phyloP scores from a whole-genome alignment of 1,139 yeast genomes.

The Yamadazyma blattariae region DNA sequence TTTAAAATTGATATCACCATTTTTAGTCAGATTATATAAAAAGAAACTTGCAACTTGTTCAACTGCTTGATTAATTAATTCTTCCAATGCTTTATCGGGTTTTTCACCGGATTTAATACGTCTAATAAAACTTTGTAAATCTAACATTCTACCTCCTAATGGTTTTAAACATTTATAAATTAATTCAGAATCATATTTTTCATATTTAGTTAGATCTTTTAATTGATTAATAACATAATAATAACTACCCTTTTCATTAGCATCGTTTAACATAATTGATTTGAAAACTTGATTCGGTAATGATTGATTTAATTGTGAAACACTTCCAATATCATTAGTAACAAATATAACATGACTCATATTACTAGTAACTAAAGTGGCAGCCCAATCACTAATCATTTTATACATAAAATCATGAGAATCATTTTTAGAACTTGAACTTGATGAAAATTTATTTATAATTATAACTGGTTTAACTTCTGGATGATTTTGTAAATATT shows the following conservation, averaged over 20 bases:
- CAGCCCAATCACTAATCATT: constrained; percentile 86
- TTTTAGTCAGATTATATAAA: constrained; percentile 38
- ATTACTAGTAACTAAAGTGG: constrained; percentile 69
- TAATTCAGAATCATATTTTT: constrained; percentile 38
- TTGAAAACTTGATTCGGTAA: constrained; percentile 88
- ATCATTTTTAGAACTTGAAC: constrained; percentile 48
- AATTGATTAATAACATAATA: constrained; percentile 68
- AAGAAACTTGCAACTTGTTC: constrained; percentile 86
- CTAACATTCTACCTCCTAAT: constrained; percentile 93
- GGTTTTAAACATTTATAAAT: constrained; percentile 52
- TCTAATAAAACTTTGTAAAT: constrained; percentile 84
- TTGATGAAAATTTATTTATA: constrained; percentile 64
- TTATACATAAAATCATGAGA: constrained; percentile 66
- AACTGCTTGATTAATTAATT: constrained; percentile 80
- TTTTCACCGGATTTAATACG: constrained; percentile 85
- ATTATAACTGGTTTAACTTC: constrained; percentile 86
- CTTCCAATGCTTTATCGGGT: constrained; percentile 71
- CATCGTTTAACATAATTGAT: constrained; percentile 74
- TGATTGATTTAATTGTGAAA: constrained; percentile 63
- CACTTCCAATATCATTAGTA: constrained; percentile 80
- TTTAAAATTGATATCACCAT: constrained; percentile 22
- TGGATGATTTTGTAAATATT: constrained; percentile 81
- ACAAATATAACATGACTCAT: constrained; percentile 86
- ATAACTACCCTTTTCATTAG: constrained; percentile 67
- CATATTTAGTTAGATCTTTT: constrained; percentile 20